Conservation (phyloP, 441 rosid species). For the Pelargonium citronellum region DNA sequence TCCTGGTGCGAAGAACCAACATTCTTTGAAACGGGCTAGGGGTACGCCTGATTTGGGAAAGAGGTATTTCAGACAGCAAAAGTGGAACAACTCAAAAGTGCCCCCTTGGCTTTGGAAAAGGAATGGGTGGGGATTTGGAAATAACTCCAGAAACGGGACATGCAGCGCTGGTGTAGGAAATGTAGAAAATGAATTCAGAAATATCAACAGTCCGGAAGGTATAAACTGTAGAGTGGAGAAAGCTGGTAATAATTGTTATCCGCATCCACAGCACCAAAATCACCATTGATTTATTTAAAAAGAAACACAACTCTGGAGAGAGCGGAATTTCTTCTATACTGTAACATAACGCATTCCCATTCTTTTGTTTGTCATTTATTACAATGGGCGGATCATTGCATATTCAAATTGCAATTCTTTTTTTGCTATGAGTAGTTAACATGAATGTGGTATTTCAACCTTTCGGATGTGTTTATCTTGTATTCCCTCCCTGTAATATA, state of each 20-base stretch:
- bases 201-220: conserved; percentile 34
- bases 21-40: conserved; percentile 41
- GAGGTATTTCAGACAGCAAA: conserved; percentile 80
- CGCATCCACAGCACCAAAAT: conserved; percentile 34
- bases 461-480: too few relatives aligned
- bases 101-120: conserved; percentile 48
- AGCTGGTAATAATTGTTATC: conserved; percentile 30
- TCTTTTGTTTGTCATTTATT: too few relatives aligned
- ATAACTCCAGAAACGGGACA: conserved; percentile 30
- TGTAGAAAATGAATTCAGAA: conserved; percentile 28
- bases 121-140: conserved; percentile 33
- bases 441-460: too few relatives aligned
- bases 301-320: too few relatives aligned
- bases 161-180: conserved; percentile 30
- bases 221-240: conserved; percentile 36
- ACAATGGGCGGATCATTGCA: too few relatives aligned
- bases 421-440: too few relatives aligned
- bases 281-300: conserved; percentile 34
- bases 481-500: too few relatives aligned
- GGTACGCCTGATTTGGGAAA: conserved; percentile 57
- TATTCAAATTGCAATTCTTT: too few relatives aligned
- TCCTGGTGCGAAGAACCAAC: conserved; percentile 31
- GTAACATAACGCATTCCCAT: too few relatives aligned
- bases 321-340: too few relatives aligned
- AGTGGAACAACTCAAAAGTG: conserved; percentile 35